Evolutionary conservation across 805 yeast species (phyloP).

Genomic region (Maudiozyma pseudohumilis): DNA sequence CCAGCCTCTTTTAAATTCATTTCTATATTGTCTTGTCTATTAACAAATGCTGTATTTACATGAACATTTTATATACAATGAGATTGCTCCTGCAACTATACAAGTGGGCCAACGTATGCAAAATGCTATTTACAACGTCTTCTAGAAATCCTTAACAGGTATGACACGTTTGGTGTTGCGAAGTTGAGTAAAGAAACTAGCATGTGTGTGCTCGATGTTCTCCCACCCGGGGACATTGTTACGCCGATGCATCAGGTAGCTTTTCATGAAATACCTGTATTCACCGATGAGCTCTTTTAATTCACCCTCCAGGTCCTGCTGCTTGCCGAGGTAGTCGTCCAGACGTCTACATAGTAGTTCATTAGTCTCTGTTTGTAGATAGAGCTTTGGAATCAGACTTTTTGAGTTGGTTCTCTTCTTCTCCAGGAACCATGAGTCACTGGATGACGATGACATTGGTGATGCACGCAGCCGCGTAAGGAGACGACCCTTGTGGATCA

Average conservation of each 20-base stretch:
- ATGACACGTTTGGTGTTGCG: conserved; percentile 9
- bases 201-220: conserved; percentile 12
- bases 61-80: background rate
- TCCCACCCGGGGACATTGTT: conserved; percentile 18
- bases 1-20: background rate
- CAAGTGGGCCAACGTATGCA: too few species aligned
- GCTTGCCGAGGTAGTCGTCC: conserved; percentile 19
- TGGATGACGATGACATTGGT: conserved; percentile 8
- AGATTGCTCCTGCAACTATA: too few species aligned
- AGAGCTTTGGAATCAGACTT: conserved; percentile 21
- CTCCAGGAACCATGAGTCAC: conserved; percentile 16
- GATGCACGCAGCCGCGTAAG: conserved; percentile 10
- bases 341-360: conserved; percentile 9
- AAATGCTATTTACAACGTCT: too few species aligned
- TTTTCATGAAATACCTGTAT: conserved; percentile 29
- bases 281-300: conserved; percentile 12
- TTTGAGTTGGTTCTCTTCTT: conserved; percentile 13
- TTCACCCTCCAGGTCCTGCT: conserved; percentile 8
- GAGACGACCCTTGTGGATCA: conserved; percentile 22
- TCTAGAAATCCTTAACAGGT: conserved; percentile 3
- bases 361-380: conserved; percentile 19
- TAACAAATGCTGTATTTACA: conserved; percentile 1
- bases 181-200: conserved; percentile 11
- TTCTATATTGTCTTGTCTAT: background rate
- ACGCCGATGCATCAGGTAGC: conserved; percentile 20